Base-by-base conservation (phyloP, 2,329 filamentous ascomycete species). In the Penicillium sp. region DNA sequence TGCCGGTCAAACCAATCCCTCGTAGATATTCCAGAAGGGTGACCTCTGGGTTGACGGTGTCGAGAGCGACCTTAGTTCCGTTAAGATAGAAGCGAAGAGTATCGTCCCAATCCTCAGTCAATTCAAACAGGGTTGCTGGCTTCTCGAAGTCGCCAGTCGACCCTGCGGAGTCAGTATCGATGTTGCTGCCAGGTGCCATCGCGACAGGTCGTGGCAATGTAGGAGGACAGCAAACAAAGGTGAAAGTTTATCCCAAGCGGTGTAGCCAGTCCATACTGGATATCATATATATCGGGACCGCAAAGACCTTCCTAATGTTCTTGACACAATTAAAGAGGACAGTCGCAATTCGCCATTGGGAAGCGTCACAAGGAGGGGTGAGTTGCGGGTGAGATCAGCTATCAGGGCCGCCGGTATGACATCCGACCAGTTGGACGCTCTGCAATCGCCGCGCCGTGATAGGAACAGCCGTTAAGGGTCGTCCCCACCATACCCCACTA, bases 61-160 rank as follows among this genome's bases (percentile, higher is more conserved):
- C 92, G 14, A 99, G 79, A 1, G 88, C 84, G 14, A 97, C 89
- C 61, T 87, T 90, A 2, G 93, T 96, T 59, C 94, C 94, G 71
- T 99, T 99, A 48, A 99, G 85, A 71, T 92, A 97, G 79, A 97
- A 97, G 16, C 88, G 84, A 55, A 97, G 80, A 1, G 90, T 93
- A 72, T 97, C 91, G 67, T 96, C 89, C 74, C 91, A 97, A 43
- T 82, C 75, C 49, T 87, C 86, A 1, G 90, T 94, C 47, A 97
- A 75, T 16, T 84, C 77, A 39, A 81, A 75, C 33, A 90, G 76
- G 37, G 79, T 76, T 34, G 71, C 69, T 46, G 74, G 71, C 53
- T 77, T 76, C 31, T 78, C 71, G 19, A 70, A 63, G 3, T 77
- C 71, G 33, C 79, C 80, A 13, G 80, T 79, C 23, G 74, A 70